These are phyloP conservation scores for Fusarium subglutinans DNA, from an alignment of 2,329 filamentous ascomycete genomes.

Conservation along the genomic window DNA sequence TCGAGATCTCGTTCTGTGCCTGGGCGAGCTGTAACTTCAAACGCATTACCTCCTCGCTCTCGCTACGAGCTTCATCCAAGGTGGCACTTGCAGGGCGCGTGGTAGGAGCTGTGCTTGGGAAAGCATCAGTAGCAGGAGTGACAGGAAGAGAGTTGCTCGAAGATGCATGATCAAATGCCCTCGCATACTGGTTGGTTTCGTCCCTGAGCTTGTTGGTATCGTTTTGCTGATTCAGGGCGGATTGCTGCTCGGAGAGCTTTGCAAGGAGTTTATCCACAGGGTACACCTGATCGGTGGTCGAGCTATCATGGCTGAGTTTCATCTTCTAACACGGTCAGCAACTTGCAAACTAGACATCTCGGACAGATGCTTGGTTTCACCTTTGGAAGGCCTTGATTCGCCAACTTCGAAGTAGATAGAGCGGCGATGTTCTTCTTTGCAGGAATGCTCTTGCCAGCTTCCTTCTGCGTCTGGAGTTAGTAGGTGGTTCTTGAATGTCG, in stretches of 20 bases:
- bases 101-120: constrained; percentile 58
- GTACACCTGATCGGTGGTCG: constrained; percentile 52
- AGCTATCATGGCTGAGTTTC: constrained; percentile 57
- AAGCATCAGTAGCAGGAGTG: constrained; percentile 68
- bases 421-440: constrained; percentile 57
- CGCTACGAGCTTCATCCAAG: constrained; percentile 53
- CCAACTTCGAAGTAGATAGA: constrained; percentile 63
- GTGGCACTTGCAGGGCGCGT: constrained; percentile 63
- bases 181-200: constrained; percentile 49
- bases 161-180: constrained; percentile 57
- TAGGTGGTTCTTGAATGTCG: not conserved
- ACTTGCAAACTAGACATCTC: constrained; percentile 9
- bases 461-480: constrained; percentile 30
- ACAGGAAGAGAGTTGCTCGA: constrained; percentile 69
- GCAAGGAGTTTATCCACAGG: constrained; percentile 78
- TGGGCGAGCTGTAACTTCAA: constrained; percentile 77
- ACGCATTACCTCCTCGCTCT: constrained; percentile 69
- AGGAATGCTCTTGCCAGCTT: constrained; percentile 20
- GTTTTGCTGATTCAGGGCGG: constrained; percentile 66
- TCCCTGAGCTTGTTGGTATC: constrained; percentile 58
- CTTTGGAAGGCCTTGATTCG: constrained; percentile 64
- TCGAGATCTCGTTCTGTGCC: constrained; percentile 75
- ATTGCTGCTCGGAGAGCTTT: constrained; percentile 77
- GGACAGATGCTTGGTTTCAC: constrained; percentile 46
- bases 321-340: constrained; percentile 53